These are phyloP conservation scores for Udeniomyces megalosporus DNA, from an alignment of 768 basidiomycete genomes.

Conservation along the genomic window DNA sequence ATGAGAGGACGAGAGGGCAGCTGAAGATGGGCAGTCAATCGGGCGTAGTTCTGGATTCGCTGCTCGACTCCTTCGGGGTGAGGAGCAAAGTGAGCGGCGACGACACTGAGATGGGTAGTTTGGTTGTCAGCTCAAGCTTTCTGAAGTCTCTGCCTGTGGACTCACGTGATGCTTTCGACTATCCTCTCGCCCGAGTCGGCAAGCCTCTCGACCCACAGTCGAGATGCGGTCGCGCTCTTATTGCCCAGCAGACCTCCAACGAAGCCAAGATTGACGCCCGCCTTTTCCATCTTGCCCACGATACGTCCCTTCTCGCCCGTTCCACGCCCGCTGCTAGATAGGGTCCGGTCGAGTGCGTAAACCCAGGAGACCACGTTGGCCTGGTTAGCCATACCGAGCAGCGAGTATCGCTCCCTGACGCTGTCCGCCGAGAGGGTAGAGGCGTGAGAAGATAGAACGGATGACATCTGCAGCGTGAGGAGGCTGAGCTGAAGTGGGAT, in stretches of 20 bases:
- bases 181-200: slow-evolving; percentile 34
- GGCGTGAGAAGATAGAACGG: slow-evolving; percentile 24
- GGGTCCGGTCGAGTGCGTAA: slow-evolving; percentile 54
- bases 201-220: slow-evolving; percentile 51
- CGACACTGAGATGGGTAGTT: no score
- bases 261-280: slow-evolving; percentile 49
- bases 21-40: slow-evolving; percentile 64
- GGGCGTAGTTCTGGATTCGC: slow-evolving; percentile 60
- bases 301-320: slow-evolving; percentile 5
- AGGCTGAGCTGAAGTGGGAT: slow-evolving; percentile 29
- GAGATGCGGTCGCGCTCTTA: slow-evolving; percentile 81
- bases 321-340: slow-evolving; percentile 34
- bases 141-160: no score
- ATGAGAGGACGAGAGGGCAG: slow-evolving; percentile 46
- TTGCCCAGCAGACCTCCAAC: slow-evolving; percentile 64
- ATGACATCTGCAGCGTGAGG: slow-evolving; percentile 21
- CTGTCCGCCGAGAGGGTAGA: slow-evolving; percentile 16
- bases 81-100: slow-evolving; percentile 80
- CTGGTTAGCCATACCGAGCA: slow-evolving; percentile 64
- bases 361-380: slow-evolving; percentile 77
- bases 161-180: slow-evolving; percentile 75
- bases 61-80: slow-evolving; percentile 47
- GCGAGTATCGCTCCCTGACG: slow-evolving; percentile 45
- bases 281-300: slow-evolving; percentile 45
- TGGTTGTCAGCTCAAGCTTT: no score